Percentiles rank a stretch among this genome's conserved stretches.
phyloP scores from a whole-genome alignment of 1,139 yeast genomes.

The Protomyces inouyei region DNA sequence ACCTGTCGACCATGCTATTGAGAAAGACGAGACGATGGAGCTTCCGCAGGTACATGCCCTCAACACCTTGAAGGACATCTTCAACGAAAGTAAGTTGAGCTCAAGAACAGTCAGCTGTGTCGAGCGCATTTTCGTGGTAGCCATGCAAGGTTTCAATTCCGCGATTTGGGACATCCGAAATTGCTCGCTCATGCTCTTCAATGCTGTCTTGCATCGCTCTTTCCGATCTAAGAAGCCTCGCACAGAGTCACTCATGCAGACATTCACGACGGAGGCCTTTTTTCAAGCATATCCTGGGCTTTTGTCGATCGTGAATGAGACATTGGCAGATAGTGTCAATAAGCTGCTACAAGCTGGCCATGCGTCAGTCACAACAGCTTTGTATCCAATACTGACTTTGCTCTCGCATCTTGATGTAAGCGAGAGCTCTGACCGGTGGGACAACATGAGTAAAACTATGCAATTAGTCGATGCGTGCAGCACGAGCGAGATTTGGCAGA shows the following conservation, averaged over 20 bases:
- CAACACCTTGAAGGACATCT: conserved; percentile 71
- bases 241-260: conserved; percentile 30
- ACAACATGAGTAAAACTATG: conserved; percentile 47
- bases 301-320: conserved; percentile 47
- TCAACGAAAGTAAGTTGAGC: conserved; percentile 63
- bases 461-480: conserved; percentile 49
- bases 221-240: conserved; percentile 57
- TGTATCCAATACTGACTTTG: conserved; percentile 71
- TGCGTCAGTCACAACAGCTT: conserved; percentile 18
- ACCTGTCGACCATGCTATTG: conserved; percentile 46
- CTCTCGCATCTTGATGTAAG: conserved; percentile 63
- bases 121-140: conserved; percentile 54
- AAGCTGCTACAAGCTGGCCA: conserved; percentile 14
- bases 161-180: conserved; percentile 57
- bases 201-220: conserved; percentile 70
- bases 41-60: conserved; percentile 91
- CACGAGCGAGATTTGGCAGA: conserved; percentile 57
- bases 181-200: conserved; percentile 88
- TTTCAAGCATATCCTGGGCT: conserved; percentile 59
- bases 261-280: conserved; percentile 49
- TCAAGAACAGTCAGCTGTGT: conserved; percentile 51
- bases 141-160: conserved; percentile 55
- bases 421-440: conserved; percentile 47
- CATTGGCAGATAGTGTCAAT: conserved; percentile 44
- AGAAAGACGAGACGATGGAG: conserved; percentile 52